Conservation (phyloP, 371 early-diverging fungal species). For the Cokeromyces recurvatus region DNA sequence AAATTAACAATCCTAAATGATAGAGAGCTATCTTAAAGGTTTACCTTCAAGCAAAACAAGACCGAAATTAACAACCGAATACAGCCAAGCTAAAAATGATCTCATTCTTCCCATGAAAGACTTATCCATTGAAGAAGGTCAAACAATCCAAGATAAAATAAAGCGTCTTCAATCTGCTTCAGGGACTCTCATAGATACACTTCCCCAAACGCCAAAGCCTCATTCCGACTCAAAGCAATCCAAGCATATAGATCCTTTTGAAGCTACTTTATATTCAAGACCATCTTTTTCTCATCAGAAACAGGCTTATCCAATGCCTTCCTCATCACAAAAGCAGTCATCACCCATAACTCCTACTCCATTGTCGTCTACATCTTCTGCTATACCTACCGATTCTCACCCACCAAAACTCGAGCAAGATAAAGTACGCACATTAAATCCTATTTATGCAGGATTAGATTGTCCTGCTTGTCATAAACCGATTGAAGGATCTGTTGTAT, state of each 20-base stretch:
- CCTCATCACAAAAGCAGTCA: too few species aligned
- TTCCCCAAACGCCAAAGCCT: conserved; percentile 12
- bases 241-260: conserved; percentile 6
- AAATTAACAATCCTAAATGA: background rate
- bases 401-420: background rate
- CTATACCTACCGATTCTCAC: conserved; percentile 6
- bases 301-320: too few species aligned
- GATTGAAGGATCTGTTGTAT: conserved; percentile 16
- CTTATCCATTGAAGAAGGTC: conserved; percentile 3
- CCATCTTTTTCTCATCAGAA: background rate
- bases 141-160: conserved; percentile 11
- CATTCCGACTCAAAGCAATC: background rate
- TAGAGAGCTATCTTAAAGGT: conserved; percentile 9
- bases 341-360: conserved; percentile 6
- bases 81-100: conserved; percentile 7
- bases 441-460: conserved; percentile 14
- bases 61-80: conserved; percentile 5
- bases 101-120: conserved; percentile 11
- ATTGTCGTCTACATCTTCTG: conserved; percentile 8
- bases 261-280: conserved; percentile 6
- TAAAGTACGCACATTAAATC: conserved; percentile 7
- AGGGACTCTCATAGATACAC: too few species aligned
- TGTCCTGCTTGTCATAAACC: conserved; percentile 15
- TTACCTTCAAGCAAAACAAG: conserved; percentile 7
- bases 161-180: conserved; percentile 9